Evolutionary conservation across 2,329 filamentous ascomycete species (phyloP), one percentile per base, ranked within the genome.

Genomic region (Meredithiella fracta): DNA sequence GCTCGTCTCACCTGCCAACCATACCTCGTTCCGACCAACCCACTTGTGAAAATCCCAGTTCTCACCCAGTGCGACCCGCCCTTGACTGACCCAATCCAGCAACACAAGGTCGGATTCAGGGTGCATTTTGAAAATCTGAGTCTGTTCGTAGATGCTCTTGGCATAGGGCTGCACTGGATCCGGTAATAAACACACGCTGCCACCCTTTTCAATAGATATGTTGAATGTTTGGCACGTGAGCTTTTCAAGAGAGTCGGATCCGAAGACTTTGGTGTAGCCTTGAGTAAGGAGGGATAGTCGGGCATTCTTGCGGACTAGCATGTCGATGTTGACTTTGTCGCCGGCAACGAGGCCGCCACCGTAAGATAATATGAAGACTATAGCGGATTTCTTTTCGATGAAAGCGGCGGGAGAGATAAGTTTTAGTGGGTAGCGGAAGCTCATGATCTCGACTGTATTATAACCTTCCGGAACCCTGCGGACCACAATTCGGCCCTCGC

Each of bases 221-320:
- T 69, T 66, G 58, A 85, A 67, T 1, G 65, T 71, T 66, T 85
- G 82, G 20, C 73, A 72, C 1, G 82, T 84, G 49, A 77, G 65
- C 11, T 78, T 67, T 44, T 76, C 70, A 37, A 69, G 69, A 55
- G 72, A 70, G 51, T 78, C 67, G 0, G 88, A 85, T 66, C 92
- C 94, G 77, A 95, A 97, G 63, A 98, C 82, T 71, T 97, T 98
- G 59, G 92, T 97, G 69, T 89, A 88, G 54, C 91, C 91, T 72
- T 83, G 80, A 0, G 80, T 83, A 59, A 79, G 77, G 37, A 83
- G 69, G 62, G 74, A 80, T 55, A 96, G 77, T 59, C 80, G 82
- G 3, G 87, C 83, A 1, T 71, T 69, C 2, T 73, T 62, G 9
- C 79, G 77, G 51, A 95, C 73, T 8, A 76, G 74, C 59, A 95